phyloP scores from a whole-genome alignment of 2,329 filamentous ascomycete species.

The Grosmannia penicillata region DNA sequence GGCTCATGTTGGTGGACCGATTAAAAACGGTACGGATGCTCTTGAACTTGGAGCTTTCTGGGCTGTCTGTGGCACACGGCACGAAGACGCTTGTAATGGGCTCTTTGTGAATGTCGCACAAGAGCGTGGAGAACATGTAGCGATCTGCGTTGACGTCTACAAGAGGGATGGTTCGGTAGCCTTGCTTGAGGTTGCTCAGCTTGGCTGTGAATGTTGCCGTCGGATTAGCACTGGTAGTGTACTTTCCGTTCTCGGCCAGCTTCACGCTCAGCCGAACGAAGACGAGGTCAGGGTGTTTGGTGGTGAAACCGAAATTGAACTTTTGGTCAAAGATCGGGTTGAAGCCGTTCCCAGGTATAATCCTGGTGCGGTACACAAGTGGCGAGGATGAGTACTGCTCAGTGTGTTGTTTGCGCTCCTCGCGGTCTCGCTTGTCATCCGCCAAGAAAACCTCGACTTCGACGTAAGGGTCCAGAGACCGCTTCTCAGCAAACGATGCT shows the following conservation, averaged over 20 bases:
- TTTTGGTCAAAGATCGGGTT: conserved; percentile 76
- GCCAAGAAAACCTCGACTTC: conserved; percentile 91
- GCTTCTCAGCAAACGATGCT: conserved; percentile 34
- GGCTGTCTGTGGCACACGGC: conserved; percentile 24
- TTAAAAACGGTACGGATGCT: conserved; percentile 34
- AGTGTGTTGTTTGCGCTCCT: conserved; percentile 55
- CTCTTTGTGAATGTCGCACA: conserved; percentile 68
- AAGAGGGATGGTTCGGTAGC: conserved; percentile 82
- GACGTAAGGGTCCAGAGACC: conserved; percentile 79
- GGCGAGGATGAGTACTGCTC: conserved; percentile 3
- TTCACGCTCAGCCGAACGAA: conserved; percentile 90
- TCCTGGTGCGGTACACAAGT: conserved; percentile 50
- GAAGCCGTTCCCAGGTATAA: conserved; percentile 80
- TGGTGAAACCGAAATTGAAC: conserved; percentile 70
- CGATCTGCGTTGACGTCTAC: conserved; percentile 81
- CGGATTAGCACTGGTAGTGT: conserved; percentile 46
- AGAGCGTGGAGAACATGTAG: conserved; percentile 87
- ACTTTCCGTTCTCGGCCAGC: conserved; percentile 64
- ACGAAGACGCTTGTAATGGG: conserved; percentile 42
- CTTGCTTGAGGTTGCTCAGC: conserved; percentile 74
- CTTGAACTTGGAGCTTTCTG: conserved; percentile 37
- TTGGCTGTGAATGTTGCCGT: conserved; percentile 86
- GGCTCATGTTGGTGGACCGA: conserved; percentile 33
- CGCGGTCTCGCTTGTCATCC: conserved; percentile 84
- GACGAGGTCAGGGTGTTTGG: conserved; percentile 86